phyloP scores from a whole-genome alignment of 1,284 basidiomycete genomes.

The Ceratobasidium sp. region DNA sequence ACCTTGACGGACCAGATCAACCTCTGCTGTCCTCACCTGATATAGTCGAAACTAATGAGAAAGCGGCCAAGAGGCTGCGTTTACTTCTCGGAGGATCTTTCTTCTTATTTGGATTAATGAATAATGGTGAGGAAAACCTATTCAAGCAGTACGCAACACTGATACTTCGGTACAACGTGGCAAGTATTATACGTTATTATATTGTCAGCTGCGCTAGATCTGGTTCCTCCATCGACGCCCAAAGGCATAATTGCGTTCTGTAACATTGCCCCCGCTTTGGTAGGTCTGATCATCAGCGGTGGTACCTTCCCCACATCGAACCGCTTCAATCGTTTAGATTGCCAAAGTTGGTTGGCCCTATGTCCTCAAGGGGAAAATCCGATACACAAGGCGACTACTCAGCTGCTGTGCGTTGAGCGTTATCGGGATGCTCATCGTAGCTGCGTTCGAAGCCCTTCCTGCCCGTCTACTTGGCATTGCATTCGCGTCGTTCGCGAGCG shows the following conservation, averaged over 20 bases:
- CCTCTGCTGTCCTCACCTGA: slow-evolving; percentile 13
- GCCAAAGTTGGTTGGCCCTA: slow-evolving; percentile 97
- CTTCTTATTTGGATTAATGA: slow-evolving; percentile 73
- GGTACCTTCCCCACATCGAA: background rate
- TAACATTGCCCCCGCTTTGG: slow-evolving; percentile 85
- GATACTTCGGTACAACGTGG: slow-evolving; percentile 2
- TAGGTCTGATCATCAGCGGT: slow-evolving; percentile 52
- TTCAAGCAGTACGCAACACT: background rate
- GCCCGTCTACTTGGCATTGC: slow-evolving; percentile 89
- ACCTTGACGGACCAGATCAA: slow-evolving; percentile 24
- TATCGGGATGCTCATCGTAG: slow-evolving; percentile 89
- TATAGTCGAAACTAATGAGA: slow-evolving; percentile 5
- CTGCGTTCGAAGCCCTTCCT: slow-evolving; percentile 76
- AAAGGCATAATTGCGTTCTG: slow-evolving; percentile 95
- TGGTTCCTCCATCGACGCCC: slow-evolving; percentile 90
- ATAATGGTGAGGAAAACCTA: slow-evolving; percentile 66
- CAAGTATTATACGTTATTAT: slow-evolving; percentile 95
- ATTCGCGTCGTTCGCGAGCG: slow-evolving; percentile 91
- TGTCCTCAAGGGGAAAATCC: slow-evolving; percentile 83
- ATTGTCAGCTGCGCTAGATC: slow-evolving; percentile 93
- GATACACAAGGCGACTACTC: slow-evolving; percentile 80
- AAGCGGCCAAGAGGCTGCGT: slow-evolving; percentile 50
- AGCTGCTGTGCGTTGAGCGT: slow-evolving; percentile 83
- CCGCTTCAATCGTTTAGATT: slow-evolving; percentile 56
- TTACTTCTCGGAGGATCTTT: slow-evolving; percentile 68